phyloP scores from a whole-genome alignment of 1,284 basidiomycete species.

The Cerrena zonata region DNA sequence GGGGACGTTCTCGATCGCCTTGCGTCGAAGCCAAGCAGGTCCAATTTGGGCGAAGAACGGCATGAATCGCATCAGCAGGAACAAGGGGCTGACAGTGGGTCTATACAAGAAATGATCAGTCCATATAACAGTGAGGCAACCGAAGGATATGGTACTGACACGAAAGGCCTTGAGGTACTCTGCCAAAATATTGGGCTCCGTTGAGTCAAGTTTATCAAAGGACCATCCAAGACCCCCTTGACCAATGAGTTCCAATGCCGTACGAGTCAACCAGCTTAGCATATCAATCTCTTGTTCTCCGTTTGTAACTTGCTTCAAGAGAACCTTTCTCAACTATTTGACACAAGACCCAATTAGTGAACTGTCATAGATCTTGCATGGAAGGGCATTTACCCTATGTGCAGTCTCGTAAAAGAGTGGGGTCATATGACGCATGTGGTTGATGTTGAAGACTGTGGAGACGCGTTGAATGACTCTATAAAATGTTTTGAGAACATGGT shows the following conservation, averaged over 20 bases:
- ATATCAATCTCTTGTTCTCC: slow-evolving; percentile 28
- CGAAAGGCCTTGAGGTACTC: slow-evolving; percentile 25
- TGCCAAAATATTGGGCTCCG: slow-evolving; percentile 24
- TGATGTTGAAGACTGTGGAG: slow-evolving; percentile 10
- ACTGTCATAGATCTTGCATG: background rate
- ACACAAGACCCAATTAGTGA: too few species aligned
- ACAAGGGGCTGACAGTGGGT: slow-evolving; percentile 18
- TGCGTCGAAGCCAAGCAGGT: slow-evolving; percentile 30
- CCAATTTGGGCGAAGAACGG: slow-evolving; percentile 32
- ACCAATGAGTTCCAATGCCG: slow-evolving; percentile 30
- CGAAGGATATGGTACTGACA: slow-evolving; percentile 19
- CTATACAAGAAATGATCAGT: slow-evolving; percentile 8
- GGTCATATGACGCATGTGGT: slow-evolving; percentile 9
- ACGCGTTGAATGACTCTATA: too few species aligned
- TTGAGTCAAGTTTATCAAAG: slow-evolving; percentile 31
- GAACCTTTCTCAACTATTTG: slow-evolving; percentile 13
- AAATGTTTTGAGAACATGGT: too few species aligned
- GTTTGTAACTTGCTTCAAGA: slow-evolving; percentile 9
- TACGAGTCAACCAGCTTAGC: slow-evolving; percentile 34
- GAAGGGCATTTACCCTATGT: slow-evolving; percentile 8
- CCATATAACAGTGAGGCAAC: background rate
- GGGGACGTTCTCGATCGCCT: slow-evolving; percentile 32
- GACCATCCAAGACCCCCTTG: slow-evolving; percentile 36
- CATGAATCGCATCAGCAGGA: slow-evolving; percentile 25
- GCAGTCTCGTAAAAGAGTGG: slow-evolving; percentile 8